Base-by-base conservation (phyloP, 78 protist species). In the Dictyostelium purpureum region DNA sequence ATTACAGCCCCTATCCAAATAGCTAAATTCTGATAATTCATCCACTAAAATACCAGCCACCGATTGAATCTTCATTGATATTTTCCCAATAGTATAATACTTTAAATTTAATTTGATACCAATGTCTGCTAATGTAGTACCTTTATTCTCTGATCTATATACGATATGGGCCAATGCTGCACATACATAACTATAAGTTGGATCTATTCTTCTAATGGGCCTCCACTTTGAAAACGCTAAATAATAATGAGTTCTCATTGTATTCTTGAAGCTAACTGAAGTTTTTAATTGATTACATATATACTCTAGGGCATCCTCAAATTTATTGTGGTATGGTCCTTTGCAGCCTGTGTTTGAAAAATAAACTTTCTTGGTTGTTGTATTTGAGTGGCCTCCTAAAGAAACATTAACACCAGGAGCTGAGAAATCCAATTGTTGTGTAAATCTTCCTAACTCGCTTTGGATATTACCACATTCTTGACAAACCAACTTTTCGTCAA, bases 161-260 rank as follows among this genome's bases (percentile, higher is more conserved):
- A 35, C 6, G 11, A 57, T 57, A 57, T 57, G 11, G 7, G 66
- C 66, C 4, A 57, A 26, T 26, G 66, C 66, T 10, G 66, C 66
- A 57, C 66, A 57, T 9, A 57, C 66, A 57, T 57, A 57, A 11
- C 26, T 35, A 21, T 16, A 57, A 21, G 21, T 57, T 57, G 21
- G 6, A 57, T 57, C 66, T 9, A 57, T 35, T 26, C 66, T 57
- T 11, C 11, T 57, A 26, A 57, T 57, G 16, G 21, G 21, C 11
- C 19, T 57, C 66, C 66, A 57, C 7, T 57, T 57, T n/a, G 66
- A 10, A 57, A 11, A 57, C 9, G 66, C 66, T 57, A 57, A 57
- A 57, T 57, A 57, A 57, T 57, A 57, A 57, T 57, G 66, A 57
- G 21, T 57, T 57, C 66, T 57, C 66, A 57, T 57, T 57, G 21